A percentile compares a stretch with the other conserved stretches of the same genome.
These are phyloP conservation scores for Microascus cirrosus DNA, from an alignment of 2,329 filamentous ascomycete genomes.

Conservation along the genomic window DNA sequence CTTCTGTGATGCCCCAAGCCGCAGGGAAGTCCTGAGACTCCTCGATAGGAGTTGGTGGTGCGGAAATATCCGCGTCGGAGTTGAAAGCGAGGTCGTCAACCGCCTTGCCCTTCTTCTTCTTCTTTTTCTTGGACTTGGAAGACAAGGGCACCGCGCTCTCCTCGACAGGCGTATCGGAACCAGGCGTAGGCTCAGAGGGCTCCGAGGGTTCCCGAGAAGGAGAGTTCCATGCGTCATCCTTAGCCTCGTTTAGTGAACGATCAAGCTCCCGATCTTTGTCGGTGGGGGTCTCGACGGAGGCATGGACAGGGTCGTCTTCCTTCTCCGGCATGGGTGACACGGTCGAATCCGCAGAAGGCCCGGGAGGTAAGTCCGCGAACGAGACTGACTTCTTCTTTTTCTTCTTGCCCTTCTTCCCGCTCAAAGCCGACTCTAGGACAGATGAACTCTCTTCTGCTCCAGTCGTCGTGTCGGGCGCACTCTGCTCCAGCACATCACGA, in stretches of 20 bases:
- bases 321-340: conserved; percentile 3
- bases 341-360: neutral
- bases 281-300: neutral
- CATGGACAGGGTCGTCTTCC: neutral
- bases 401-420: conserved; percentile 16
- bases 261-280: neutral
- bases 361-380: neutral
- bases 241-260: neutral
- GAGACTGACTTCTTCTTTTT: conserved; percentile 18
- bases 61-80: neutral
- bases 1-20: neutral
- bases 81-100: neutral
- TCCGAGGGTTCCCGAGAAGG: neutral
- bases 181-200: neutral
- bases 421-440: conserved; percentile 10
- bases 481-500: neutral
- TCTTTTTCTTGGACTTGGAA: conserved; percentile 2
- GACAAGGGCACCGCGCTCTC: neutral
- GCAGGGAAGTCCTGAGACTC: neutral
- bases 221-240: conserved; percentile 1
- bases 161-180: neutral
- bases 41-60: neutral
- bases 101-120: neutral
- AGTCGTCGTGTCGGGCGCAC: neutral
- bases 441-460: conserved; percentile 3